phyloP scores from a whole-genome alignment of 1,284 basidiomycete genomes.

The Microbotryum lychnidis-dioicae region DNA sequence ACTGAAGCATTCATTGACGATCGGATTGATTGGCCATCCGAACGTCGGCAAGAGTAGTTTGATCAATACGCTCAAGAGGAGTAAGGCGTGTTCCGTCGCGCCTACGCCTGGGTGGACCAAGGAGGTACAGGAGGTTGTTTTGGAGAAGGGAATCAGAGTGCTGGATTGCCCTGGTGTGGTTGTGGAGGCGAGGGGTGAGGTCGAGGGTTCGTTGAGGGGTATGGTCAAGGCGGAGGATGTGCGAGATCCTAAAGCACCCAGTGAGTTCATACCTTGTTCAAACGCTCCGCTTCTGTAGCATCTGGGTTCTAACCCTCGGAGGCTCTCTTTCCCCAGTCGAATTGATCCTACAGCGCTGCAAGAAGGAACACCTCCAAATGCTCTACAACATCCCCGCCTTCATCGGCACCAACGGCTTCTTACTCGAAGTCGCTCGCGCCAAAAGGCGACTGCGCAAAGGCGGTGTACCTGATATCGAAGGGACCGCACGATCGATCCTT shows the following conservation, averaged over 20 bases:
- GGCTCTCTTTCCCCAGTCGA: constrained; percentile 52
- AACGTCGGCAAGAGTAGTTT: constrained; percentile 95
- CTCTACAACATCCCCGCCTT: constrained; percentile 79
- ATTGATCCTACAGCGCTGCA: constrained; percentile 67
- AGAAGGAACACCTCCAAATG: constrained; percentile 59
- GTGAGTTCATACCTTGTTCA: constrained; percentile 45
- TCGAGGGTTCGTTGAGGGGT: constrained; percentile 77
- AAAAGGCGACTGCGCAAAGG: constrained; percentile 83
- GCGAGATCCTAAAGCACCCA: constrained; percentile 78
- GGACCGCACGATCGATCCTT: constrained; percentile 74
- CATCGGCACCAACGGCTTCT: constrained; percentile 66
- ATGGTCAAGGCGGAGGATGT: constrained; percentile 88
- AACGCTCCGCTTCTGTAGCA: constrained; percentile 1
- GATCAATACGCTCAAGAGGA: constrained; percentile 88
- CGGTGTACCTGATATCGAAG: constrained; percentile 79
- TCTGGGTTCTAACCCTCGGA: neutral
- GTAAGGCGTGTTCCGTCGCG: constrained; percentile 86
- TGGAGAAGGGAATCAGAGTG: constrained; percentile 85
- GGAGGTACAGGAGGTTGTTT: constrained; percentile 82
- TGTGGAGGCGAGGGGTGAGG: constrained; percentile 53
- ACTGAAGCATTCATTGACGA: constrained; percentile 51
- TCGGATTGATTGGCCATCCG: constrained; percentile 92
- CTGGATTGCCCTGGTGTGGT: constrained; percentile 96
- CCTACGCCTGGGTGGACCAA: constrained; percentile 92
- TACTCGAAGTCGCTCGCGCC: constrained; percentile 80